These are phyloP conservation scores for Crataegus laevigata DNA, from an alignment of 306 rosid species.

Conservation along the genomic window DNA sequence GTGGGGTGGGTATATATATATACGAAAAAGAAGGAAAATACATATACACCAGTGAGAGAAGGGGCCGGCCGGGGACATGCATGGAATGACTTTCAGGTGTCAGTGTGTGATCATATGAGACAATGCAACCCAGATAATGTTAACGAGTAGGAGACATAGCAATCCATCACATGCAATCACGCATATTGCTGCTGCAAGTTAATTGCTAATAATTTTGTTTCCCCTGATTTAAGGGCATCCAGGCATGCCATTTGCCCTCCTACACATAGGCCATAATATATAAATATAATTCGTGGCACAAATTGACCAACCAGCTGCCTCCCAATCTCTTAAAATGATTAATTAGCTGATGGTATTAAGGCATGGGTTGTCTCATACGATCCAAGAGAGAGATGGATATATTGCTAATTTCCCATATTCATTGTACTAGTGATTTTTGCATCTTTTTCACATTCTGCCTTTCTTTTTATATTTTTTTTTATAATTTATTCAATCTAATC, in stretches of 20 bases:
- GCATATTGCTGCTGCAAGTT: neutral
- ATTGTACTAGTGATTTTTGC: no score
- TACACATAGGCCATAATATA: neutral
- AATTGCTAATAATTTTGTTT: neutral
- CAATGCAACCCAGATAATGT: neutral
- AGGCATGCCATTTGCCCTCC: neutral
- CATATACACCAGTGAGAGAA: neutral
- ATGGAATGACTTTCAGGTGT: neutral
- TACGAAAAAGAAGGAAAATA: no score
- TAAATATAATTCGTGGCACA: neutral
- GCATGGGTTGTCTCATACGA: neutral
- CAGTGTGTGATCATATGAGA: neutral
- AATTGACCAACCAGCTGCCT: neutral
- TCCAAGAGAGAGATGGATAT: neutral
- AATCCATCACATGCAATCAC: neutral
- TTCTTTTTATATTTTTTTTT: no score
- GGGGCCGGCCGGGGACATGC: neutral
- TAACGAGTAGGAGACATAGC: neutral
- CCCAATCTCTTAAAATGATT: neutral
- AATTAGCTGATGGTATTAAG: neutral
- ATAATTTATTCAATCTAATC: no score
- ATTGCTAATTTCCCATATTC: neutral
- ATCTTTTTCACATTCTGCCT: neutral
- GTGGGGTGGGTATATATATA: no score
- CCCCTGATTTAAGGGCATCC: neutral